A percentile compares a stretch with the other conserved stretches of the same genome.
Conservation (phyloP, 1,139 yeast genomes). For the Hansenula lynferdii region DNA sequence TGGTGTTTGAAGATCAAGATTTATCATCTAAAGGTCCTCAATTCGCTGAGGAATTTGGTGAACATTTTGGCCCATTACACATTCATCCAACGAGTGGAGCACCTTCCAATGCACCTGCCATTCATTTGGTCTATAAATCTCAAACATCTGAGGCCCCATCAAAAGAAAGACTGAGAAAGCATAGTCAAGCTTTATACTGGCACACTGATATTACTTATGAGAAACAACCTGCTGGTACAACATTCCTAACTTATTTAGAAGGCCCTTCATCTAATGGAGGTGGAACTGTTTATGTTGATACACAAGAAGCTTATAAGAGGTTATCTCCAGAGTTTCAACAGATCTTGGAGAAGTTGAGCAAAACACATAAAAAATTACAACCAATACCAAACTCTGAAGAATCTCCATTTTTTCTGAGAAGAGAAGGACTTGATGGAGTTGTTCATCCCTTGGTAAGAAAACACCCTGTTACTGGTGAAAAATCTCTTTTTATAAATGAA, state of each 20-base stretch:
- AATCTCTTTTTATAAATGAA: slow-evolving; percentile 48
- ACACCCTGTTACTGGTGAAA: slow-evolving; percentile 63
- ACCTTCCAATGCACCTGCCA: slow-evolving; percentile 51
- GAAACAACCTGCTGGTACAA: slow-evolving; percentile 63
- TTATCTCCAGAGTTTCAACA: slow-evolving; percentile 56
- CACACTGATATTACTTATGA: slow-evolving; percentile 72
- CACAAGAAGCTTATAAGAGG: slow-evolving; percentile 59
- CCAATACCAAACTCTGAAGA: slow-evolving; percentile 52
- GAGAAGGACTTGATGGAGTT: slow-evolving; percentile 29
- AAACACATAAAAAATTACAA: slow-evolving; percentile 57
- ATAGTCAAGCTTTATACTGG: slow-evolving; percentile 48
- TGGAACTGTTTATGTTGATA: slow-evolving; percentile 62
- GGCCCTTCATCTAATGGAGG: slow-evolving; percentile 67
- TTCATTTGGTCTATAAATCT: slow-evolving; percentile 51
- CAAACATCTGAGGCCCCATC: neutral
- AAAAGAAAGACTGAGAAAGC: slow-evolving; percentile 52
- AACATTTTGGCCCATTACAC: slow-evolving; percentile 62
- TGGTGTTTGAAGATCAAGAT: slow-evolving; percentile 61
- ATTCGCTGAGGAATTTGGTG: slow-evolving; percentile 46
- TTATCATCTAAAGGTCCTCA: slow-evolving; percentile 51
- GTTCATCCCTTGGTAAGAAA: slow-evolving; percentile 67
- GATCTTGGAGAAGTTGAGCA: slow-evolving; percentile 50
- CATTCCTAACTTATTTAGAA: slow-evolving; percentile 52
- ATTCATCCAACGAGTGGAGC: slow-evolving; percentile 74
- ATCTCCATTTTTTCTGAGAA: slow-evolving; percentile 29